Evolutionary conservation across 2,329 filamentous ascomycete genomes (phyloP).

Genomic region (Knufia fluminis): DNA sequence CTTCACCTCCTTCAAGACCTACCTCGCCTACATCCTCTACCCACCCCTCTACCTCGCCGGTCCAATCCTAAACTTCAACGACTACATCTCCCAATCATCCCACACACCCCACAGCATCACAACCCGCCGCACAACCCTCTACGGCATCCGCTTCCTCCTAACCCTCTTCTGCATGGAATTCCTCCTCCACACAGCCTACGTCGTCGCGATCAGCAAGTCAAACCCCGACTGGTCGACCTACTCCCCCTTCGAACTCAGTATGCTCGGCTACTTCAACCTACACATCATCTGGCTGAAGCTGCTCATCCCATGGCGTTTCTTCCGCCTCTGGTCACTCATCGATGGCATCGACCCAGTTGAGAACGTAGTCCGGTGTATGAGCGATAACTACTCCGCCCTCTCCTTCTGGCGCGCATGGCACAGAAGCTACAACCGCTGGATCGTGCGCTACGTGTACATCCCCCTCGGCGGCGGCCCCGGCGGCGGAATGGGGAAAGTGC

Average conservation of each 20-base stretch:
- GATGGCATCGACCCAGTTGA: constrained; percentile 93
- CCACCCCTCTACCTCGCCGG: constrained; percentile 87
- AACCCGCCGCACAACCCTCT: constrained; percentile 61
- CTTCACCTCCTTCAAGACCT: constrained; percentile 70
- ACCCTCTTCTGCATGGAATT: constrained; percentile 83
- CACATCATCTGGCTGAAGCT: constrained; percentile 98
- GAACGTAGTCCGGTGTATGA: constrained; percentile 96
- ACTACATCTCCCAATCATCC: constrained; percentile 81
- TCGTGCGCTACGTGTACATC: constrained; percentile 86
- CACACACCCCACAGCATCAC: constrained; percentile 65
- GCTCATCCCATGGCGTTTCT: constrained; percentile 93
- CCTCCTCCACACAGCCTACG: constrained; percentile 83
- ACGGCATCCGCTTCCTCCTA: constrained; percentile 72
- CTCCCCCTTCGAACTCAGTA: constrained; percentile 74
- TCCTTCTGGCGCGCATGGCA: constrained; percentile 98
- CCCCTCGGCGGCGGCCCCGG: constrained; percentile 58
- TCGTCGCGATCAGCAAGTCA: constrained; percentile 80
- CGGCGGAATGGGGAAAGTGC: constrained; percentile 35
- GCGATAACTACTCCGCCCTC: constrained; percentile 82
- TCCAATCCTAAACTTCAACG: constrained; percentile 94
- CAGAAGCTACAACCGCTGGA: constrained; percentile 87
- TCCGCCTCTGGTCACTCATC: constrained; percentile 86
- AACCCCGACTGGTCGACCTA: constrained; percentile 73
- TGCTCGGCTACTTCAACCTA: constrained; percentile 92
- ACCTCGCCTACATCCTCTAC: constrained; percentile 81